Percentiles rank a stretch among this genome's conserved stretches.
Conservation (phyloP, 176 grass and related monocot genomes). For the Alopecurus myosuroides region DNA sequence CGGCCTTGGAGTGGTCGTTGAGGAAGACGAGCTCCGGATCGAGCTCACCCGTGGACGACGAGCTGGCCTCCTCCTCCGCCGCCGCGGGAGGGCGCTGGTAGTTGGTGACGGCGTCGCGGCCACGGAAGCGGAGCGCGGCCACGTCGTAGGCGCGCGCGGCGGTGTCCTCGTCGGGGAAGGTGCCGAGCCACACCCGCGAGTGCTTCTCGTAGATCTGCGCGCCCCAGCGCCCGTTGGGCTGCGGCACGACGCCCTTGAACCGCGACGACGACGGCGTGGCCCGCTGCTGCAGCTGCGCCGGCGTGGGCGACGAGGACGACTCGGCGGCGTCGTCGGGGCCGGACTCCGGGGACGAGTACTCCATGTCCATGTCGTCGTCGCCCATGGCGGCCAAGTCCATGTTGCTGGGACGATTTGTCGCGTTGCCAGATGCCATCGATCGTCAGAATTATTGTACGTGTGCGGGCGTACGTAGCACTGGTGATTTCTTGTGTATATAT, state of each 20-base stretch:
- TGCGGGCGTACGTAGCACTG: background rate
- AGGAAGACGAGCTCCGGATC: conserved; percentile 57
- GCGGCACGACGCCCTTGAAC: conserved; percentile 86
- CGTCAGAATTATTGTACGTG: background rate
- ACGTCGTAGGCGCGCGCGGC: conserved; percentile 79
- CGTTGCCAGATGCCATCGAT: background rate
- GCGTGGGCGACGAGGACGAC: too few relatives aligned
- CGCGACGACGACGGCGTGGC: conserved; percentile 28
- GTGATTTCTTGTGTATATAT: conserved; percentile 4
- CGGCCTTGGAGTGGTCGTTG: conserved; percentile 51
- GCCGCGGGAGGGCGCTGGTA: background rate
- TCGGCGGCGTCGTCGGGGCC: background rate
- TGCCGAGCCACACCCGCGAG: conserved; percentile 83
- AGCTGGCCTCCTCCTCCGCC: background rate
- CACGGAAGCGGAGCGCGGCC: conserved; percentile 72
- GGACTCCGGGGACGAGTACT: background rate
- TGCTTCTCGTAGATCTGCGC: conserved; percentile 88
- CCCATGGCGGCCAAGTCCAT: background rate
- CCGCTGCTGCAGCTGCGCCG: background rate
- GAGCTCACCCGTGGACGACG: conserved; percentile 21
- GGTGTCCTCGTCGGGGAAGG: conserved; percentile 49
- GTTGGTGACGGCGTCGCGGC: conserved; percentile 57
- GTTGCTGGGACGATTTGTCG: background rate
- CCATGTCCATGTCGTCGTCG: background rate
- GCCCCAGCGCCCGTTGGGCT: conserved; percentile 78